phyloP scores from a whole-genome alignment of 768 basidiomycete species.

The Termitomyces sp. region DNA sequence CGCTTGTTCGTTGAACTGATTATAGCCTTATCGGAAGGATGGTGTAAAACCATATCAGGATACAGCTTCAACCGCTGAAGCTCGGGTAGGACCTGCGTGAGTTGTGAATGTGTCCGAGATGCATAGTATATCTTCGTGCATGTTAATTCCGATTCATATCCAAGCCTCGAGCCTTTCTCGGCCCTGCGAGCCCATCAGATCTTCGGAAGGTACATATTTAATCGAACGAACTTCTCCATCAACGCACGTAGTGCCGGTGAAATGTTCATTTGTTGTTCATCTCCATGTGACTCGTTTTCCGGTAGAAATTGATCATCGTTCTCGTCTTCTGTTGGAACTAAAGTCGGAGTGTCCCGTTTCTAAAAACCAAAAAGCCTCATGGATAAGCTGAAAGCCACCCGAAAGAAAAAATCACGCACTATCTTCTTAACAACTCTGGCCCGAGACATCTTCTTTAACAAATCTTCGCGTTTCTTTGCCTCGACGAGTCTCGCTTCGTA shows the following conservation, averaged over 20 bases:
- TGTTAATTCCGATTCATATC: conserved; percentile 38
- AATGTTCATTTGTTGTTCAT: conserved; percentile 48
- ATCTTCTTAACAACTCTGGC: conserved; percentile 56
- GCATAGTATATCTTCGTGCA: conserved; percentile 90
- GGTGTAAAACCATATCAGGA: conserved; percentile 22
- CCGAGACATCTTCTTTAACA: conserved; percentile 43
- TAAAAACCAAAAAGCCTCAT: not conserved
- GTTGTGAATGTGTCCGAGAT: conserved; percentile 93
- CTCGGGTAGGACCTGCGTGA: conserved; percentile 87
- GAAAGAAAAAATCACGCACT: conserved; percentile 31
- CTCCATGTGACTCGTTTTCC: conserved; percentile 35
- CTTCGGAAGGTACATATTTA: not conserved
- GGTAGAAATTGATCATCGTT: conserved; percentile 75
- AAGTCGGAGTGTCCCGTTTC: conserved; percentile 12
- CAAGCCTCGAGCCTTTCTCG: conserved; percentile 24
- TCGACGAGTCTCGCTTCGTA: conserved; percentile 53
- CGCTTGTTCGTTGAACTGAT: conserved; percentile 15
- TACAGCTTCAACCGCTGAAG: conserved; percentile 62
- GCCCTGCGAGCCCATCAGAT: conserved; percentile 18
- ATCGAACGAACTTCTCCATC: conserved; percentile 61
- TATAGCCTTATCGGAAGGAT: conserved; percentile 12
- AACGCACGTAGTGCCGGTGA: conserved; percentile 75
- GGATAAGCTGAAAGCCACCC: not conserved
- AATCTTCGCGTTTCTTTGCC: conserved; percentile 60
- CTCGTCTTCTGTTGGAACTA: conserved; percentile 23